Percentiles rank a stretch among this genome's conserved stretches.
Evolutionary conservation across 768 basidiomycete species (phyloP).

Genomic region (Exidia glandulosa): DNA sequence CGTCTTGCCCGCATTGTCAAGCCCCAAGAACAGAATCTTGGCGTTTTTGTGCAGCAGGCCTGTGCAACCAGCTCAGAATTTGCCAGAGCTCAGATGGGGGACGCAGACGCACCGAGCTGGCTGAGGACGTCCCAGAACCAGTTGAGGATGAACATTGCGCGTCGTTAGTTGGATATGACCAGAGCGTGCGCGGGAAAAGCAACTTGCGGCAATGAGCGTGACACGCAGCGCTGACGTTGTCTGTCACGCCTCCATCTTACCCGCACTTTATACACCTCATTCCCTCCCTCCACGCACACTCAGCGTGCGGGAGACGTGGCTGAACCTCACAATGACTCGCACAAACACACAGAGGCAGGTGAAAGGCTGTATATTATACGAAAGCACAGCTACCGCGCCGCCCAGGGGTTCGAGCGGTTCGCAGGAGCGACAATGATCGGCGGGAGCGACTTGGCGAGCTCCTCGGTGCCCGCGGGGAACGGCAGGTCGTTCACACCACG

Average conservation of each 20-base stretch:
- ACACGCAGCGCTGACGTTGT: too few species aligned
- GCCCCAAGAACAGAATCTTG: slow-evolving; percentile 97
- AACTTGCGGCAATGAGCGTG: too few species aligned
- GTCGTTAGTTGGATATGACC: background rate
- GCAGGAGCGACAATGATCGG: slow-evolving; percentile 60
- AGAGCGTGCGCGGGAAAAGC: background rate
- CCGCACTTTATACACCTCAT: too few species aligned
- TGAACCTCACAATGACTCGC: too few species aligned
- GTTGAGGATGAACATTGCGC: slow-evolving; percentile 70
- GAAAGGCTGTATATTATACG: background rate
- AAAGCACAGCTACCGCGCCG: background rate
- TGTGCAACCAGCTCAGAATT: slow-evolving; percentile 18
- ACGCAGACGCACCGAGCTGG: slow-evolving; percentile 61
- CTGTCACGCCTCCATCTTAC: too few species aligned
- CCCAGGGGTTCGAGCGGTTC: slow-evolving; percentile 28
- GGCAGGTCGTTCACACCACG: slow-evolving; percentile 78
- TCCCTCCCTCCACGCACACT: too few species aligned
- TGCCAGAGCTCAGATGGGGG: background rate
- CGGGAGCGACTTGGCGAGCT: slow-evolving; percentile 58
- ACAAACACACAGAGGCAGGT: too few species aligned
- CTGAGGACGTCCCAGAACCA: slow-evolving; percentile 97
- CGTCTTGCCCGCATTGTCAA: slow-evolving; percentile 99
- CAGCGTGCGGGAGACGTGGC: too few species aligned
- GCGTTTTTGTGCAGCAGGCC: slow-evolving; percentile 96
- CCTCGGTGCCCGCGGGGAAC: slow-evolving; percentile 81